Evolutionary conservation across 2,329 filamentous ascomycete species (phyloP).

Genomic region (Exophiala sp.): DNA sequence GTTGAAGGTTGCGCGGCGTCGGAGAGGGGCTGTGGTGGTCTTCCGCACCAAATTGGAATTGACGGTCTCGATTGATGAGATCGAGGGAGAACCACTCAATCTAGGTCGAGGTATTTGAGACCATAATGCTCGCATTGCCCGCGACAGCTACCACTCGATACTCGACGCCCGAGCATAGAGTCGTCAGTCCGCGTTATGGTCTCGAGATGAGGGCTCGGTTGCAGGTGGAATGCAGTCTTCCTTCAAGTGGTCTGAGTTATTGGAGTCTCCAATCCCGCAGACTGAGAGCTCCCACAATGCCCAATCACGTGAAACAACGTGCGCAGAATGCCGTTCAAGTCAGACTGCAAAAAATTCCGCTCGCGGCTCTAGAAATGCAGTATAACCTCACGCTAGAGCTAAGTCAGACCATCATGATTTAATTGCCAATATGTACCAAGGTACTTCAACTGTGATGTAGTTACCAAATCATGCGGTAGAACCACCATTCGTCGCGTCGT

Average conservation of each 20-base stretch:
- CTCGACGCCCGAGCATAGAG: background rate
- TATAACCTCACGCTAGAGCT: too few relatives aligned
- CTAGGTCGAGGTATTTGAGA: slow-evolving; percentile 22
- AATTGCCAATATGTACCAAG: too few relatives aligned
- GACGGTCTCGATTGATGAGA: slow-evolving; percentile 7
- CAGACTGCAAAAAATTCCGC: background rate
- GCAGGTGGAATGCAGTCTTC: slow-evolving; percentile 5
- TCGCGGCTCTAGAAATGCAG: too few relatives aligned
- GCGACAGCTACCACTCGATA: slow-evolving; percentile 6
- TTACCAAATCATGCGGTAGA: too few relatives aligned
- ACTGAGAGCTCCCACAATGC: background rate
- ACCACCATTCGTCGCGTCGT: too few relatives aligned
- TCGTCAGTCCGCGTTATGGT: background rate
- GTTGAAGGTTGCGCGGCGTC: slow-evolving; percentile 20
- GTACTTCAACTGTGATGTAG: too few relatives aligned
- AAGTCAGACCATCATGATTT: too few relatives aligned
- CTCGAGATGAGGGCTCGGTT: background rate
- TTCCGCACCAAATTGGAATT: slow-evolving; percentile 15
- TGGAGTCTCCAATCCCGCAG: background rate
- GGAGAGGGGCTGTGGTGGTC: slow-evolving; percentile 19
- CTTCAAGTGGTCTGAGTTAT: background rate
- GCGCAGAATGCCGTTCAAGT: background rate
- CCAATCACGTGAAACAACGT: background rate
- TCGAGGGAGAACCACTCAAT: slow-evolving; percentile 11
- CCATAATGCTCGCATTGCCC: slow-evolving; percentile 25